Percentiles rank a stretch among this genome's conserved stretches.
Evolutionary conservation across 2,329 filamentous ascomycete species (phyloP).

Genomic region (Hypoxylon sp.): DNA sequence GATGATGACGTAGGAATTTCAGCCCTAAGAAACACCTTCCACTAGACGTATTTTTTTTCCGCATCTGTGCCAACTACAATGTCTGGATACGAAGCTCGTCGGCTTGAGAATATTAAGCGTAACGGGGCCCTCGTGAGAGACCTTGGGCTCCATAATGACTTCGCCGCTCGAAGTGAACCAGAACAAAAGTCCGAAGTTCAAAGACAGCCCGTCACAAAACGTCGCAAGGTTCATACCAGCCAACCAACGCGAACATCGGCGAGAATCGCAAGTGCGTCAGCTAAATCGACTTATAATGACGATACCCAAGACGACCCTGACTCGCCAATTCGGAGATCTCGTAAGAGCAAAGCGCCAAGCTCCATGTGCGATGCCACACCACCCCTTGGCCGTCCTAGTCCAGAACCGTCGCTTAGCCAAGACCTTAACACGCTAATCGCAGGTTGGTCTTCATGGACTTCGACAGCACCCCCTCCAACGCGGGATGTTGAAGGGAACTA

Average conservation of each 20-base stretch:
- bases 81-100: conserved; percentile 59
- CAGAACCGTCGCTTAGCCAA: conserved; percentile 16
- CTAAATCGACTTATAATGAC: conserved; percentile 56
- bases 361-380: neutral
- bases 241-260: conserved; percentile 61
- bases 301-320: conserved; percentile 43
- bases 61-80: conserved; percentile 22
- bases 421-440: conserved; percentile 46
- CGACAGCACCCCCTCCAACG: conserved; percentile 56
- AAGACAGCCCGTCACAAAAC: conserved; percentile 54
- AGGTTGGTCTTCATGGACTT: conserved; percentile 61
- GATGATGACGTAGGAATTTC: conserved; percentile 5
- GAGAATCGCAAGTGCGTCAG: conserved; percentile 58
- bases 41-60: neutral
- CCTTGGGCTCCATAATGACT: conserved; percentile 58
- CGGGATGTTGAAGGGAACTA: conserved; percentile 59
- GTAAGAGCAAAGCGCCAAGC: conserved; percentile 7
- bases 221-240: conserved; percentile 54
- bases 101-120: conserved; percentile 62
- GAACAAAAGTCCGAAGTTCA: conserved; percentile 6
- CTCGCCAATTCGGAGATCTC: conserved; percentile 1
- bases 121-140: conserved; percentile 63
- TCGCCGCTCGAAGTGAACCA: conserved; percentile 25
- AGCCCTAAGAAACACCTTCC: neutral
- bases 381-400: neutral